Base-by-base conservation (phyloP, 208 protist genomes). In the Leishmania guyanensis region DNA sequence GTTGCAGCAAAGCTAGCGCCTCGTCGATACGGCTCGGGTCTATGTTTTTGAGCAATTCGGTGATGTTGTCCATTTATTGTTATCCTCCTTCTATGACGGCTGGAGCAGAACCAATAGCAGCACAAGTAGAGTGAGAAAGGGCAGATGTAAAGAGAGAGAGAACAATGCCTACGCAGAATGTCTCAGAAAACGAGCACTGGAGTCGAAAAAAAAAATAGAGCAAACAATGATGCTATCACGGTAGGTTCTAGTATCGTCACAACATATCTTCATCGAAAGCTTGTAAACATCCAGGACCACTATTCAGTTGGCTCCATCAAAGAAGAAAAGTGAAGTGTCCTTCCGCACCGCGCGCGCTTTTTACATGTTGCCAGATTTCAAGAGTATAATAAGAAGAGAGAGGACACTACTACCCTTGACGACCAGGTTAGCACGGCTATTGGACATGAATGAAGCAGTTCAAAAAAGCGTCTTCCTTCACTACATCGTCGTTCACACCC, bases 11-110 rank as follows among this genome's bases (percentile, higher is more conserved):
- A 29, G 73, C 80, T 64, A 88, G 50, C 39, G 76, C 80, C 58
- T 88, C 77, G 56, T 88, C 85, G 33, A 88, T 82, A 51, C 77
- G 78, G 77, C 79, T 81, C 14, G 81, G 85, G 43, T 88, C 81
- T 71, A 88, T 70, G 78, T 51, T 73, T 50, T 83, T 84, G 43
- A 88, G 81, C 16, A 84, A 50, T 69, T 80, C 75, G 16, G 85
- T 58, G n/a, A 85, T 56, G 17, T 80, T 70, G 9, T 85, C 78
- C 85, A 88, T 88, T 68, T 26, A 46, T 58, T 65, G 29, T 36
- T 36, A 66, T 22, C 33, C 68, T 43, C 22, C 75, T 22, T 79
- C 43, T 77, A 77, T 77, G 72, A 76, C 43, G 53, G 26, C 29
- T 43, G 16, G 29, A 29, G 16, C 17, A 29, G 43, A 54, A 5